Evolutionary conservation across 1,139 yeast genomes (phyloP).

Genomic region (Yamadazyma jaroonii): DNA sequence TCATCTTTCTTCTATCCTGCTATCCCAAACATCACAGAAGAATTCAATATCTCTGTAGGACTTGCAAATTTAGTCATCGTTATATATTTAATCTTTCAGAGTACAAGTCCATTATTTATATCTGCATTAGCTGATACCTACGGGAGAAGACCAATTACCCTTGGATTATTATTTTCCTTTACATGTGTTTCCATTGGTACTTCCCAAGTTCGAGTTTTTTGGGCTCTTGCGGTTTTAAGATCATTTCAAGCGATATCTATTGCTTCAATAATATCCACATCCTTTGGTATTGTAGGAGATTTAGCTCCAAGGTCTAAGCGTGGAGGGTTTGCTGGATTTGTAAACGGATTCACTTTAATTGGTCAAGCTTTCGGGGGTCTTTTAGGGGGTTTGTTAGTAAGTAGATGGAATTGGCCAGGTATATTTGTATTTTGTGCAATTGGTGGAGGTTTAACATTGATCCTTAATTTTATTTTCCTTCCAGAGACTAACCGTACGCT

Average conservation of each 20-base stretch:
- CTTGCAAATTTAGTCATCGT: constrained; percentile 66
- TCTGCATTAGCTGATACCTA: constrained; percentile 63
- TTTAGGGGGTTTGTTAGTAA: constrained; percentile 64
- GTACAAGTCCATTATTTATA: constrained; percentile 62
- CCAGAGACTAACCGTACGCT: constrained; percentile 73
- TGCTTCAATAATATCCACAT: constrained; percentile 67
- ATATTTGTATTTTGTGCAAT: constrained; percentile 74
- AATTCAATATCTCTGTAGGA: constrained; percentile 54
- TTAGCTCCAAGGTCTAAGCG: constrained; percentile 58
- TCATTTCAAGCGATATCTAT: constrained; percentile 70
- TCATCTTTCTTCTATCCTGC: constrained; percentile 77
- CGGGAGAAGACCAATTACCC: constrained; percentile 67
- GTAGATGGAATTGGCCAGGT: constrained; percentile 68
- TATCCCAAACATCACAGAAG: constrained; percentile 47
- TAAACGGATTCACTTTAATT: constrained; percentile 59
- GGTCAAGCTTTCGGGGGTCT: constrained; percentile 80
- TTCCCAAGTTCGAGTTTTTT: constrained; percentile 21
- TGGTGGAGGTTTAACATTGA: constrained; percentile 45
- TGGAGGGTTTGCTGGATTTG: constrained; percentile 62
- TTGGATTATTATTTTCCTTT: constrained; percentile 40
- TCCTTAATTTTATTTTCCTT: constrained; percentile 37
- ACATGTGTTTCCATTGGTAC: constrained; percentile 24
- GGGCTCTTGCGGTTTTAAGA: constrained; percentile 33
- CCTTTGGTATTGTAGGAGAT: constrained; percentile 69
- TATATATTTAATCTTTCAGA: constrained; percentile 69